Base-by-base conservation (phyloP, 345 rosid genomes). In the Moricandia arvensis region DNA sequence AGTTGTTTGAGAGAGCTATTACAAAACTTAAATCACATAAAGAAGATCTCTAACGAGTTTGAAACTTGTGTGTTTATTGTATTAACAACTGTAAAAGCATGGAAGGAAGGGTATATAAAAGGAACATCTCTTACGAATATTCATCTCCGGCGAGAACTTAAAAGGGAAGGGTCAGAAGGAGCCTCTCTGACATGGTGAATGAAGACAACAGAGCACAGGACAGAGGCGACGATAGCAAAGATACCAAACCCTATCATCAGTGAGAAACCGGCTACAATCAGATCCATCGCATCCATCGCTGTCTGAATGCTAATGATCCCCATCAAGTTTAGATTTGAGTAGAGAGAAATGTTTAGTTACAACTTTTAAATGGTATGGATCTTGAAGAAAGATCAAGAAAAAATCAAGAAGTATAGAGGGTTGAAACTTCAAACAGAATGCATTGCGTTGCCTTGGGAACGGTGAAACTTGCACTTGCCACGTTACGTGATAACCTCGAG, bases 201-300 rank as follows among this genome's bases (percentile, higher is more conserved):
- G 84, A 91, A 91, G 71, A 93, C n/a, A 58, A 82, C 88, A 59
- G 87, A 86, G 80, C 96, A 91, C 37, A 91, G 91, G 65, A 93
- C 68, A 33, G 85, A 83, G 69, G 96, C 87, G 26, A 88, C 83
- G 73, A 88, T 82, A 59, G 86, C 84, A 80, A 89, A 93, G 59
- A 91, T 71, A 11, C 91, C 89, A 21, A 91, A 78, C 34, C 97
- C 92, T 38, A 91, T 80, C 81, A 84, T 67, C 27, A 93, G 80
- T 29, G 96, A 93, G 64, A 91, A 57, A 34, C 91, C 89, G 0
- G 93, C 98, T 65, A 93, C 87, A 53, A 78, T 73, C 71, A 88
- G 74, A 85, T 93, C 98, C 75, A 88, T 41, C n/a, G n/a, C n/a
- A n/a, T n/a, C n/a, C n/a, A n/a, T 41, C 3, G 85, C 15, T 54